Conservation (phyloP, 257 asterid species). For the Solanum pennellii region DNA sequence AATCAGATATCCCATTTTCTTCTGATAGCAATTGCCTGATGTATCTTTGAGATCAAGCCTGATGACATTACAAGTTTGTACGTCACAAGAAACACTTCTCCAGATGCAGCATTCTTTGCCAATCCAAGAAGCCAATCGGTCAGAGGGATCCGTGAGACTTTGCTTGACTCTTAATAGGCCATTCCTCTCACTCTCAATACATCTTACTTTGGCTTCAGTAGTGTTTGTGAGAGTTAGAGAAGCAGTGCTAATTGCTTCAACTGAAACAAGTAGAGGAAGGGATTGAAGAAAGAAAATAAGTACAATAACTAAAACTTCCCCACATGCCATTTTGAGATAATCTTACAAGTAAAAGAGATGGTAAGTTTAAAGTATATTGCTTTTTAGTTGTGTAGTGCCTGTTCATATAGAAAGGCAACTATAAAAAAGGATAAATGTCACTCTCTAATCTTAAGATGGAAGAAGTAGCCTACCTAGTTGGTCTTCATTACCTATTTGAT, state of each 20-base stretch:
- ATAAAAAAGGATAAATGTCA: neutral
- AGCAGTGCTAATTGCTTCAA: neutral
- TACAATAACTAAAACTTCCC: neutral
- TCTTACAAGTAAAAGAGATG: neutral
- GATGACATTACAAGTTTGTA: neutral
- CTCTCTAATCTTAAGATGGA: neutral
- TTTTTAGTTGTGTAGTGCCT: neutral
- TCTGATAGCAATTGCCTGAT: neutral
- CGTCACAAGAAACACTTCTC: slow-evolving; percentile 5
- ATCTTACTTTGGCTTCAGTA: neutral
- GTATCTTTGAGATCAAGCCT: neutral
- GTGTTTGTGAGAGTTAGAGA: neutral
- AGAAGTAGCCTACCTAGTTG: neutral
- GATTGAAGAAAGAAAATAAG: neutral
- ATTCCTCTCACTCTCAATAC: slow-evolving; percentile 1
- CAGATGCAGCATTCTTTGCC: slow-evolving; percentile 14
- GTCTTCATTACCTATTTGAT: neutral
- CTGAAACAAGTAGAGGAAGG: neutral
- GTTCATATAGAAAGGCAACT: neutral
- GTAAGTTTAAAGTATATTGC: neutral
- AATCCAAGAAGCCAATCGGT: slow-evolving; percentile 13
- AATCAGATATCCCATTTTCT: neutral
- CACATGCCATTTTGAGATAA: neutral
- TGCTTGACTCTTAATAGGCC: slow-evolving; percentile 7
- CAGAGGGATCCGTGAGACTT: slow-evolving; percentile 7